Percentiles rank a stretch among this genome's conserved stretches.
Conservation (phyloP, 73 alveolate genomes). For the Uronychia binucleata region DNA sequence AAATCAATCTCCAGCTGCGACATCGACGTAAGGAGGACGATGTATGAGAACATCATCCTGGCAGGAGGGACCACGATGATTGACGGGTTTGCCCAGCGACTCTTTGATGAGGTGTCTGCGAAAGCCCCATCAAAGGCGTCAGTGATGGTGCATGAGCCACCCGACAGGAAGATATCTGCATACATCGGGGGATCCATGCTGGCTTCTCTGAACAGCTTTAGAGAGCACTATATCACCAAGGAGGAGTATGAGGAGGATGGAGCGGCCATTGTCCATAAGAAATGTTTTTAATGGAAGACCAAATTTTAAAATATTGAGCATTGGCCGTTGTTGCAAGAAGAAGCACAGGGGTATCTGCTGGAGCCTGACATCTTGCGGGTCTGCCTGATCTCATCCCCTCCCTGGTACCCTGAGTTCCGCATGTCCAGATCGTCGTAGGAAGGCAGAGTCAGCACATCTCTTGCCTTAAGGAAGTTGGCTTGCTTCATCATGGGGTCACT, state of each 20-base stretch:
- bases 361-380: neutral
- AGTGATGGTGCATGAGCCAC: conserved; percentile 70
- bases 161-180: conserved; percentile 77
- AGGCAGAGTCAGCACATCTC: neutral
- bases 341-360: neutral
- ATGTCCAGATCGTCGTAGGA: neutral
- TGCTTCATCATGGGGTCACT: neutral
- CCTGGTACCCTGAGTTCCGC: neutral
- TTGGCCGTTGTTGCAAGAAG: neutral
- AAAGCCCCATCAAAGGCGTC: conserved; percentile 79
- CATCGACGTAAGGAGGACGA: conserved; percentile 78
- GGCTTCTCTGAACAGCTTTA: conserved; percentile 72
- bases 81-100: conserved; percentile 81
- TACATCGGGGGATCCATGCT: conserved; percentile 85
- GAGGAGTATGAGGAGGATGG: conserved; percentile 73
- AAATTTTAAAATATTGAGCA: neutral
- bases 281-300: conserved; percentile 22
- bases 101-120: conserved; percentile 72
- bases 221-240: conserved; percentile 77
- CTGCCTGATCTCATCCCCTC: neutral
- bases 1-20: conserved; percentile 84
- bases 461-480: neutral
- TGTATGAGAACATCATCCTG: conserved; percentile 65
- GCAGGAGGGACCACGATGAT: conserved; percentile 92
- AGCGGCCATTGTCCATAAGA: conserved; percentile 58